These are phyloP conservation scores for Haplosporangium gracile DNA, from an alignment of 192 early-diverging fungal genomes.

Conservation along the genomic window DNA sequence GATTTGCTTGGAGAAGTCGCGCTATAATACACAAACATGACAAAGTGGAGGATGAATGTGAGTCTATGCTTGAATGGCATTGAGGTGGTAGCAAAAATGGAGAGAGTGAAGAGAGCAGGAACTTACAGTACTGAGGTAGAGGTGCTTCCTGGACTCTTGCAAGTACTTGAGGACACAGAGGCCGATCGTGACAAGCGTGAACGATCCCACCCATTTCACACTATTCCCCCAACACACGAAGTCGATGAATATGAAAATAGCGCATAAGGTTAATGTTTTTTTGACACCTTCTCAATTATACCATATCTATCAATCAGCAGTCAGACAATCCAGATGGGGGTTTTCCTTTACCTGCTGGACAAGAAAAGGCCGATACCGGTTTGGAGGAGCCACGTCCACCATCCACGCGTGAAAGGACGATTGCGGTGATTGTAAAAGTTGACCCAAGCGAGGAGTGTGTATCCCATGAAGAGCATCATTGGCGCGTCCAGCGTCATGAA, in stretches of 20 bases:
- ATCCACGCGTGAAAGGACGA: conserved; percentile 78
- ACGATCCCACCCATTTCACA: conserved; percentile 96
- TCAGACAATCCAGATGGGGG: background rate
- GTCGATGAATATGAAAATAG: background rate
- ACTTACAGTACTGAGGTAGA: conserved; percentile 63
- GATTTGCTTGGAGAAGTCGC: conserved; percentile 74
- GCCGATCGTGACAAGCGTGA: conserved; percentile 86
- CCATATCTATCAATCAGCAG: background rate
- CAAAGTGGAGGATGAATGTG: background rate
- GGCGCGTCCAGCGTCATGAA: conserved; percentile 92
- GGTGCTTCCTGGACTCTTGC: conserved; percentile 83
- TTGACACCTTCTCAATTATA: background rate
- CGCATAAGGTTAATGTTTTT: background rate
- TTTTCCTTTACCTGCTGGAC: conserved; percentile 16
- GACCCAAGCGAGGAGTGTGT: conserved; percentile 86
- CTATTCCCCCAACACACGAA: conserved; percentile 49
- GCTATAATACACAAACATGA: background rate
- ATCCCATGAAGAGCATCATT: conserved; percentile 87
- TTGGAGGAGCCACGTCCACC: conserved; percentile 89
- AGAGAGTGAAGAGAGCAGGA: background rate
- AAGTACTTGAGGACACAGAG: conserved; percentile 84
- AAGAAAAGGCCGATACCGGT: conserved; percentile 85
- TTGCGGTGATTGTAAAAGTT: conserved; percentile 82
- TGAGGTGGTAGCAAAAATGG: too few species aligned
- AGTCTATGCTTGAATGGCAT: background rate